Evolutionary conservation across 176 grass and related monocot species (phyloP).

Genomic region (Cenchrus americanus): DNA sequence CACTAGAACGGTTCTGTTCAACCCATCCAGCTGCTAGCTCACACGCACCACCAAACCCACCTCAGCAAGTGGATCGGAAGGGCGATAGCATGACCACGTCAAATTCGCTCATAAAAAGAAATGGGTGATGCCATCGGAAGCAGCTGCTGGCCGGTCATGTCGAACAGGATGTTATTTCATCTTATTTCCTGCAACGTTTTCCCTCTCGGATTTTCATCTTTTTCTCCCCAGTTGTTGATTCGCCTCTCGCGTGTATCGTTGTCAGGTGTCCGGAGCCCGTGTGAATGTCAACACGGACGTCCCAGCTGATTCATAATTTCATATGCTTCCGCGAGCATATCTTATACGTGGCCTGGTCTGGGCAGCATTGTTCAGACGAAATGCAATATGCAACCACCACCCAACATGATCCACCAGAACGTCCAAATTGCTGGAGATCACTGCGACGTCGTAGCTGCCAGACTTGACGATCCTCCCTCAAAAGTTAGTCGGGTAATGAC

Average conservation of each 20-base stretch:
- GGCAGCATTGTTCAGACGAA: constrained; percentile 9
- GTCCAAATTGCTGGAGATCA: neutral
- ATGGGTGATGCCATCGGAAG: constrained; percentile 32
- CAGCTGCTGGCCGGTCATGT: constrained; percentile 39
- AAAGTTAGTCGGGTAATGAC: neutral
- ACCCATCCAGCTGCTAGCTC: constrained; percentile 40
- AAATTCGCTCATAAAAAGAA: constrained; percentile 17
- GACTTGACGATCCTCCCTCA: constrained; percentile 32
- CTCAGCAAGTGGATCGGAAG: neutral
- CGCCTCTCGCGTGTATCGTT: neutral
- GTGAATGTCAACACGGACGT: constrained; percentile 39
- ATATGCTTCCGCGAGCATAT: neutral
- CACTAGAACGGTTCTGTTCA: constrained; percentile 39
- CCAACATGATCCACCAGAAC: neutral
- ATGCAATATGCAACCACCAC: neutral
- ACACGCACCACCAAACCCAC: constrained; percentile 30
- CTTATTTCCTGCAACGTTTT: constrained; percentile 16
- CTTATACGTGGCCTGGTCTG: constrained; percentile 26
- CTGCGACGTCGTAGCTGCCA: constrained; percentile 35
- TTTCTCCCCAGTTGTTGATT: neutral
- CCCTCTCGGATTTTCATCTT: neutral
- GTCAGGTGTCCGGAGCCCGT: constrained; percentile 22
- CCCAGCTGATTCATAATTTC: constrained; percentile 37
- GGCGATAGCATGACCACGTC: constrained; percentile 47
- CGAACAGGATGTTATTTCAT: constrained; percentile 28